phyloP scores from a whole-genome alignment of 768 basidiomycete genomes.

The Pleurotus giganteus region DNA sequence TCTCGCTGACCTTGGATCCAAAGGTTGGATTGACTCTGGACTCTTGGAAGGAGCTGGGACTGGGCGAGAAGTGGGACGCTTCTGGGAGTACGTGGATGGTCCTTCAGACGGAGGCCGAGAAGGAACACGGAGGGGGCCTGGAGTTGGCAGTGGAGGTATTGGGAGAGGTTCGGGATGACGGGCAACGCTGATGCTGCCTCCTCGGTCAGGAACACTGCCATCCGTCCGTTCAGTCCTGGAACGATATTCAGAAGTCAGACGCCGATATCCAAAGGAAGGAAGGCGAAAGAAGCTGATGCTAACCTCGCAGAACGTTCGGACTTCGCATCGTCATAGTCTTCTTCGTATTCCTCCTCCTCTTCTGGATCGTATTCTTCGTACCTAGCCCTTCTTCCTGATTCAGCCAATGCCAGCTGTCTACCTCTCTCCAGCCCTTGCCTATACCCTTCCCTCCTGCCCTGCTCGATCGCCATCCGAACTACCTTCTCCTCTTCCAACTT shows the following conservation, averaged over 20 bases:
- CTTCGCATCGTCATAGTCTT: slow-evolving; percentile 17
- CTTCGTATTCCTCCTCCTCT: slow-evolving; percentile 11
- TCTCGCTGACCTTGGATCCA: slow-evolving; percentile 1
- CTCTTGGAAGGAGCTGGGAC: slow-evolving; percentile 19
- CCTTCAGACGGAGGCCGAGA: neutral
- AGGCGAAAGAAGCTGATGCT: no score
- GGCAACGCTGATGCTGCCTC: neutral
- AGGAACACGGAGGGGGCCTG: neutral
- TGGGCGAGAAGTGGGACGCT: slow-evolving; percentile 2
- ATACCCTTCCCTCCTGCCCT: slow-evolving; percentile 51
- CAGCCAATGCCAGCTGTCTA: slow-evolving; percentile 24
- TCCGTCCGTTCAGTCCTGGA: neutral
- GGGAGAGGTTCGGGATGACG: neutral
- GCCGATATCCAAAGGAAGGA: neutral
- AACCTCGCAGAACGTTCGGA: slow-evolving; percentile 8
- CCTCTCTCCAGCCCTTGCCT: slow-evolving; percentile 43
- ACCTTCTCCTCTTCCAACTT: slow-evolving; percentile 55
- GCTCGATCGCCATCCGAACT: slow-evolving; percentile 55
- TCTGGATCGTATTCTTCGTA: slow-evolving; percentile 9
- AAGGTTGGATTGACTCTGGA: slow-evolving; percentile 6
- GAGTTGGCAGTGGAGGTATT: neutral
- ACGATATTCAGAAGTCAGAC: neutral
- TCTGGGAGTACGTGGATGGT: neutral
- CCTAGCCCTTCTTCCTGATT: slow-evolving; percentile 15
- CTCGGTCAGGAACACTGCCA: neutral